Evolutionary conservation across 148 eudicot species (phyloP).

Genomic region (Vaccinium macrocarpon): DNA sequence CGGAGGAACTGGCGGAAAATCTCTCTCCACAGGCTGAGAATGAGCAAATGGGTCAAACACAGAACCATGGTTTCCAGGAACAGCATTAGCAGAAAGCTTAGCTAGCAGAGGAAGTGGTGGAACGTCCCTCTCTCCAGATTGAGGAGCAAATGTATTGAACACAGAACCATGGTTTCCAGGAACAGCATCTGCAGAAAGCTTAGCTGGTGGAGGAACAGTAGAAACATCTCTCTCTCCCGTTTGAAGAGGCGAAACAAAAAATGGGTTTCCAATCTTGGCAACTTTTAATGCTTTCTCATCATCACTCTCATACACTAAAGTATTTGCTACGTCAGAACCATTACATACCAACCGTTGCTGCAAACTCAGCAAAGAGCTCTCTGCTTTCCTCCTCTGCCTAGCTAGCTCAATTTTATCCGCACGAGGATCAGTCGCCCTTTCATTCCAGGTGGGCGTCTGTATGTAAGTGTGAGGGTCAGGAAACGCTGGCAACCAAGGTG

Average conservation of each 20-base stretch:
- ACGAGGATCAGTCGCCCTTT: slow-evolving; percentile 59
- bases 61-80: slow-evolving; percentile 37
- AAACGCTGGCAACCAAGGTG: slow-evolving; percentile 82
- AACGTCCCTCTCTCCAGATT: slow-evolving; percentile 28
- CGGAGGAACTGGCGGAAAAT: slow-evolving; percentile 28
- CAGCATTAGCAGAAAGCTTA: slow-evolving; percentile 26
- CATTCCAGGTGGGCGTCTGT: slow-evolving; percentile 66
- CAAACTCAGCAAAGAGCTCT: slow-evolving; percentile 75
- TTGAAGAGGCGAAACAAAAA: slow-evolving; percentile 40
- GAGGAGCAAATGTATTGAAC: slow-evolving; percentile 52
- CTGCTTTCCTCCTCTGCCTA: slow-evolving; percentile 87
- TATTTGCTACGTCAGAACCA: slow-evolving; percentile 41
- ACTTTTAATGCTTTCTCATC: slow-evolving; percentile 18
- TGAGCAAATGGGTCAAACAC: slow-evolving; percentile 58
- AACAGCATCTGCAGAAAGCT: slow-evolving; percentile 22
- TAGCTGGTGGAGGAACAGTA: slow-evolving; percentile 32
- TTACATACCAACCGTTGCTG: slow-evolving; percentile 61
- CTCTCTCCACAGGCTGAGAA: slow-evolving; percentile 43
- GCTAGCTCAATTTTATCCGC: slow-evolving; percentile 73
- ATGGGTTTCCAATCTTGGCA: slow-evolving; percentile 26
- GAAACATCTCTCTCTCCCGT: slow-evolving; percentile 49
- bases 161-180: slow-evolving; percentile 45
- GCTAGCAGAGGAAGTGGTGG: slow-evolving; percentile 30
- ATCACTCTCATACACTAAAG: slow-evolving; percentile 22
- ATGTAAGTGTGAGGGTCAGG: slow-evolving; percentile 82